Evolutionary conservation across 805 yeast genomes (phyloP).

Genomic region (Dipodascus albidus): DNA sequence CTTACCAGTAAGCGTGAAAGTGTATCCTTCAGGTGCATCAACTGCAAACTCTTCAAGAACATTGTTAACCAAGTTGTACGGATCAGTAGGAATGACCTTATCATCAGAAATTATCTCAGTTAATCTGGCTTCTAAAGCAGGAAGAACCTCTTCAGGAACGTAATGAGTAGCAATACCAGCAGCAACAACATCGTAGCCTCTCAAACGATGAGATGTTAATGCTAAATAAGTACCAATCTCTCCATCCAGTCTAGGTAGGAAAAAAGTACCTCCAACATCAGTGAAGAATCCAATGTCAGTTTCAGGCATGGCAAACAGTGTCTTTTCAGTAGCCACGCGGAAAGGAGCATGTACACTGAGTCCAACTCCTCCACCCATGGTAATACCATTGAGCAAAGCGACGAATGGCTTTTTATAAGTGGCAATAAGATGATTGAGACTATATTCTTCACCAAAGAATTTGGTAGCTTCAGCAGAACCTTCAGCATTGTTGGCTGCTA

Average conservation of each 20-base stretch:
- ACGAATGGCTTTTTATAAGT: conserved; percentile 81
- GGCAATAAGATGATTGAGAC: conserved; percentile 65
- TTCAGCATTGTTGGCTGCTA: conserved; percentile 27
- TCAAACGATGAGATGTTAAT: conserved; percentile 68
- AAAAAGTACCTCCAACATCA: conserved; percentile 90
- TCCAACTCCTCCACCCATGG: conserved; percentile 98
- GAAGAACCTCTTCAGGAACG: conserved; percentile 54
- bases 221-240: conserved; percentile 79
- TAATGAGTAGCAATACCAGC: conserved; percentile 89
- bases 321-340: conserved; percentile 84
- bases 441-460: conserved; percentile 73
- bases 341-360: conserved; percentile 83
- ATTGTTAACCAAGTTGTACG: conserved; percentile 48
- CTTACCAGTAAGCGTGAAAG: conserved; percentile 43
- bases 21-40: conserved; percentile 50
- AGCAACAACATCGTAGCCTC: conserved; percentile 70
- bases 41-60: conserved; percentile 72
- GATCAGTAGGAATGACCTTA: conserved; percentile 22
- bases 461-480: conserved; percentile 42
- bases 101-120: conserved; percentile 1
- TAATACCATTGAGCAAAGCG: conserved; percentile 81
- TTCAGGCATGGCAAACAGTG: conserved; percentile 95
- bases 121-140: conserved; percentile 36
- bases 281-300: conserved; percentile 94
- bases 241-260: conserved; percentile 71